Percentiles rank a stretch among this genome's conserved stretches.
phyloP scores from a whole-genome alignment of 306 rosid genomes.

The Prunus salicina region DNA sequence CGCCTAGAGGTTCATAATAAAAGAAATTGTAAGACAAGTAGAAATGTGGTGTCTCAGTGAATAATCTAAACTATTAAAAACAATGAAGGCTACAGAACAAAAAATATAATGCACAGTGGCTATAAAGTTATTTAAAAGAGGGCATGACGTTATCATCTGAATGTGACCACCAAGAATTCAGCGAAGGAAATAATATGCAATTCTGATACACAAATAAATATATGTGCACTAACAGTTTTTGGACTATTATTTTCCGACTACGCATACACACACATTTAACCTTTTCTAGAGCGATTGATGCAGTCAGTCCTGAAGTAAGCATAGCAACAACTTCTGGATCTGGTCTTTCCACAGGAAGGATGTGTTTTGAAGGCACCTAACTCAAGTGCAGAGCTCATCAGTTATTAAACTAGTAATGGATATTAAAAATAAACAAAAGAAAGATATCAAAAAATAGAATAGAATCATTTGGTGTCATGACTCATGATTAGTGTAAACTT shows the following conservation, averaged over 20 bases:
- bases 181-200: neutral
- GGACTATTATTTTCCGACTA: neutral
- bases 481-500: neutral
- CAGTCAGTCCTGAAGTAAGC: constrained; percentile 98
- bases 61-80: neutral
- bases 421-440: neutral
- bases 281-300: constrained; percentile 91
- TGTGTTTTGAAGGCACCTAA: constrained; percentile 77
- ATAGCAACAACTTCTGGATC: constrained; percentile 97
- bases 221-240: neutral
- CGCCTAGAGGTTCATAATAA: constrained; percentile 47
- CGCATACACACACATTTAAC: constrained; percentile 23
- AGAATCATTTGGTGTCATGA: neutral
- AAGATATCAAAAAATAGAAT: neutral
- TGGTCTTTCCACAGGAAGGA: constrained; percentile 91
- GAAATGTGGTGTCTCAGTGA: constrained; percentile 11
- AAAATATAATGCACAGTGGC: constrained; percentile 9
- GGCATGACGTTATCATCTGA: neutral
- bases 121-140: constrained; percentile 2
- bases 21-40: constrained; percentile 19
- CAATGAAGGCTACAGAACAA: constrained; percentile 7
- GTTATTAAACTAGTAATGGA: constrained; percentile 1
- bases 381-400: constrained; percentile 17
- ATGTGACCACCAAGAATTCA: constrained; percentile 18
- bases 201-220: neutral